Evolutionary conservation across 1,139 yeast species (phyloP).

Genomic region (Scheffersomyces lignicola): DNA sequence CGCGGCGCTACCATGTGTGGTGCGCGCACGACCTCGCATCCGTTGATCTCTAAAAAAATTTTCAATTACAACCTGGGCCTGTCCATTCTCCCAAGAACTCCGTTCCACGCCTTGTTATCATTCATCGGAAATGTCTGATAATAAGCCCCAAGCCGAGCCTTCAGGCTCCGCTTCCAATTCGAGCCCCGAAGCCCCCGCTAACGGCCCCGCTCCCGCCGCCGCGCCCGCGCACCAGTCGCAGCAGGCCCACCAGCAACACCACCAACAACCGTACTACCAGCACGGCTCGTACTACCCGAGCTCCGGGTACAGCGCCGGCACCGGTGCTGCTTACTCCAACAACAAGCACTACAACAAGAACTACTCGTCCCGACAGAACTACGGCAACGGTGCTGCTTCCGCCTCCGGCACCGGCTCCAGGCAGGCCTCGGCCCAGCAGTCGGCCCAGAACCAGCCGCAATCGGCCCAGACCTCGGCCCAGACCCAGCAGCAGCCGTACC

Average conservation of each 20-base stretch:
- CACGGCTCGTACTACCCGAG: constrained; percentile 1
- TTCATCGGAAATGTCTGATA: constrained; percentile 4
- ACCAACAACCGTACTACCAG: background rate
- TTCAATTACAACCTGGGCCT: no score
- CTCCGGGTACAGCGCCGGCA: background rate
- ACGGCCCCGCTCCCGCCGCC: background rate
- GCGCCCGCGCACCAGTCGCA: constrained; percentile 1
- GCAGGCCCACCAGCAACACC: constrained; percentile 2
- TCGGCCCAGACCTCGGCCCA: constrained; percentile 5
- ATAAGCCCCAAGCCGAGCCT: constrained; percentile 2
- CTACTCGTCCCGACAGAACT: constrained; percentile 13
- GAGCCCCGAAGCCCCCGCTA: constrained; percentile 1
- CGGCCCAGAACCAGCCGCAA: constrained; percentile 5
- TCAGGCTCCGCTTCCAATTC: constrained; percentile 2
- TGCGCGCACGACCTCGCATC: no score
- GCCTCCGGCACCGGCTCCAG: background rate
- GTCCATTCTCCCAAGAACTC: no score
- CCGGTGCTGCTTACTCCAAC: background rate
- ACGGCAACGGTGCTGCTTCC: constrained; percentile 6
- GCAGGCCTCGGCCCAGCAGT: constrained; percentile 7
- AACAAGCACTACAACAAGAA: constrained; percentile 9
- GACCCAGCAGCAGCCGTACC: constrained; percentile 11
- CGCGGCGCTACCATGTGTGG: no score
- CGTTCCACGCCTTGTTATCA: constrained; percentile 4
- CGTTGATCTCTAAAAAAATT: no score